Evolutionary conservation across 73 alveolate genomes (phyloP).

Genomic region (Uronychia setigera): DNA sequence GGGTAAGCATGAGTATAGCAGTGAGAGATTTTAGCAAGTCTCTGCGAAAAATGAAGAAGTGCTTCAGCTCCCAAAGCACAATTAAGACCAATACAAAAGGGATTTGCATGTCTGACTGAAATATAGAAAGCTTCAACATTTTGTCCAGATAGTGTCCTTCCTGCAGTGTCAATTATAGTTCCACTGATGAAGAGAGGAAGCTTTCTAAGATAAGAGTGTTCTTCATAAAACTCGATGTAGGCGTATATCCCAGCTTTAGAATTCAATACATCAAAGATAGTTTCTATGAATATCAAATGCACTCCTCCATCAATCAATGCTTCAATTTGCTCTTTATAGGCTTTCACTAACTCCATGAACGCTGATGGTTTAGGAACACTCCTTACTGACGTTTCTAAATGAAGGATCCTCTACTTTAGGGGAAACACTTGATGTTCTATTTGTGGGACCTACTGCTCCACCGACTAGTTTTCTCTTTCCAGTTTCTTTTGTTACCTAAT

Average conservation of each 20-base stretch:
- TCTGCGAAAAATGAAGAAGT: constrained; percentile 76
- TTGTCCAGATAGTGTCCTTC: constrained; percentile 90
- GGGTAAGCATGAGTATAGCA: constrained; percentile 86
- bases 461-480: constrained; percentile 79
- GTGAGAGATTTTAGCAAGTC: constrained; percentile 62
- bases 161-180: constrained; percentile 81
- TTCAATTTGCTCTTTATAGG: constrained; percentile 67
- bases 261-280: constrained; percentile 86
- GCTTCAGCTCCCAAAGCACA: constrained; percentile 88
- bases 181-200: constrained; percentile 85
- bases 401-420: constrained; percentile 85
- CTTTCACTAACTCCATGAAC: neutral
- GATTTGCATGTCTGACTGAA: constrained; percentile 78
- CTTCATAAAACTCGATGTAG: constrained; percentile 74
- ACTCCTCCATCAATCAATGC: constrained; percentile 88
- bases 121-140: constrained; percentile 86
- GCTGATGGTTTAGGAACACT: constrained; percentile 5
- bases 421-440: constrained; percentile 78
- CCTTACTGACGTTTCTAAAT: constrained; percentile 66
- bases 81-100: constrained; percentile 86
- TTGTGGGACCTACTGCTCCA: constrained; percentile 92
- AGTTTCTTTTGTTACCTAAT: constrained; percentile 35
- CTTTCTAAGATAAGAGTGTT: constrained; percentile 46
- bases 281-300: constrained; percentile 79
- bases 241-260: constrained; percentile 85